Base-by-base conservation (phyloP, 2,329 filamentous ascomycete species). In the Paecilomyces niveus region DNA sequence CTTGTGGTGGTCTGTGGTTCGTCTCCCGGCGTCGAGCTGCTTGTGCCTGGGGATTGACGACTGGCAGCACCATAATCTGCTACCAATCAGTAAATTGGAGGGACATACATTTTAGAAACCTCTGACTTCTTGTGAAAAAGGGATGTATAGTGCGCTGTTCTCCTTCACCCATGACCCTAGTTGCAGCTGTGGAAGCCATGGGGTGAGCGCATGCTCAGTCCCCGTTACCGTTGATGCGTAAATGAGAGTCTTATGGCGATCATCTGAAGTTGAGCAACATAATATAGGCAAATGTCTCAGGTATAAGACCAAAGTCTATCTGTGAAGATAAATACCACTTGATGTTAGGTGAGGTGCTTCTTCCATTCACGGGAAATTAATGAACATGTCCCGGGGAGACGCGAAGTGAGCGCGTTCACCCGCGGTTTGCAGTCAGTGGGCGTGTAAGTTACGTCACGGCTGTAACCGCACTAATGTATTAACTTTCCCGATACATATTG, bases 51-150 rank as follows among this genome's bases (percentile, higher is more conserved):
- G 45, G 35, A 26, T 50, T 50, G 54, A n/a, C 24, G 29, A 22
- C 35, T 53, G 2, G 63, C 26, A 13, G 58, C 9, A 49, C 58
- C 60, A 39, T 63, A 57, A 35, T 68, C 68, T 71, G 56, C 49
- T 33, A 32, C n/a, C 13, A 2, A 59, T 65, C 24, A 65, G 61
- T 53, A 57, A 53, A 29, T 31, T 53, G 49, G 26, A 45, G 29
- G 55, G 18, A 24, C 21, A 51, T 39, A n/a, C n/a, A 11, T 35
- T 39, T n/a, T 15, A 45, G n/a, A 49, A 56, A 54, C 35, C 24
- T 54, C 62, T 63, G 57, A 77, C 76, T 71, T 71, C 70, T 71
- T 61, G 64, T 66, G 60, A 77, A 76, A 59, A 77, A 77, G 22
- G 75, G 74, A 64, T 76, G 73, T 57, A 77, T 67, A 54, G 67